These are phyloP conservation scores for Kluyveromyces siamensis DNA, from an alignment of 805 yeast genomes.

Conservation along the genomic window DNA sequence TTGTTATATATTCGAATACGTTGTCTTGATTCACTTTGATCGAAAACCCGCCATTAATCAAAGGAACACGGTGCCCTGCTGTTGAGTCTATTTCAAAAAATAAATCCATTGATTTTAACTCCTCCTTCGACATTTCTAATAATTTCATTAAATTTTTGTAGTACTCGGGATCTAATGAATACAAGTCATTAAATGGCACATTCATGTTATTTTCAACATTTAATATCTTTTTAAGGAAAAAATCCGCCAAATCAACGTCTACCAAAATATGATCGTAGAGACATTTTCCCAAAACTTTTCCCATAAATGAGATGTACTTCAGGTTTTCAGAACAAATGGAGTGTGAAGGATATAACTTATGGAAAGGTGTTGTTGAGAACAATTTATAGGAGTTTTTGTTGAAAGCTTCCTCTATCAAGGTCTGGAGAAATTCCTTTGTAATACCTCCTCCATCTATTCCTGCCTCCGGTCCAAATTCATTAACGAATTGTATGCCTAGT, in stretches of 20 bases:
- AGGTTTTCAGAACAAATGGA: slow-evolving; percentile 21
- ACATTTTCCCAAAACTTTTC: slow-evolving; percentile 82
- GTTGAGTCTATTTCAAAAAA: slow-evolving; percentile 55
- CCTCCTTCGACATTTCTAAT: slow-evolving; percentile 43
- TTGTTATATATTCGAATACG: slow-evolving; percentile 64
- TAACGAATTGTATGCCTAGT: slow-evolving; percentile 57
- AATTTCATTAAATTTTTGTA: slow-evolving; percentile 58
- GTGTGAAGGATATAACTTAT: slow-evolving; percentile 58
- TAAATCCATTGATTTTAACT: slow-evolving; percentile 46
- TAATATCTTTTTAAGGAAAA: slow-evolving; percentile 67
- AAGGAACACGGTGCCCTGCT: slow-evolving; percentile 38
- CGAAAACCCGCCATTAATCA: slow-evolving; percentile 51
- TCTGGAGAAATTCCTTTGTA: slow-evolving; percentile 80
- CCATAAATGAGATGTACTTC: slow-evolving; percentile 50
- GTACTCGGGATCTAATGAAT: slow-evolving; percentile 57
- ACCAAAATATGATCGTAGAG: slow-evolving; percentile 73
- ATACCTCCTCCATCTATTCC: slow-evolving; percentile 98
- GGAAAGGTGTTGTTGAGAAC: slow-evolving; percentile 38
- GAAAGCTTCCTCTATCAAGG: slow-evolving; percentile 64
- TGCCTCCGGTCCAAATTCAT: slow-evolving; percentile 59
- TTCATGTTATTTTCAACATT: slow-evolving; percentile 26
- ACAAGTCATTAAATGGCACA: slow-evolving; percentile 67
- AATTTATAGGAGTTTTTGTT: slow-evolving; percentile 27
- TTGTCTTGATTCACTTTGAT: slow-evolving; percentile 52
- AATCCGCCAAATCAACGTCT: slow-evolving; percentile 78